phyloP scores from a whole-genome alignment of 352 stramenopile species.

The Pythium sp. region DNA sequence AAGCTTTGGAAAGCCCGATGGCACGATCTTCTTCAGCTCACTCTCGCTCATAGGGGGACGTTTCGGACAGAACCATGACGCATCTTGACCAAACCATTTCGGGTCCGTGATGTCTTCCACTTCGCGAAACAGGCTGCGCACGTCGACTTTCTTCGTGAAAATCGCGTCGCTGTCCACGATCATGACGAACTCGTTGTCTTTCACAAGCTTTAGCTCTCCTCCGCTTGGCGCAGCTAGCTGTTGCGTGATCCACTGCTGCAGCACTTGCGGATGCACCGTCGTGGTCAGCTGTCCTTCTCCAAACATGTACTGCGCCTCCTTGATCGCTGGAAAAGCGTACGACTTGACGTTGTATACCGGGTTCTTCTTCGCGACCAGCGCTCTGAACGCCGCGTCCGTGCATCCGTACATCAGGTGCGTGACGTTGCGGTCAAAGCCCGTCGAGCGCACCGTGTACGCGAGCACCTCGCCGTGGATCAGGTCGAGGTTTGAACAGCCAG shows the following conservation, averaged over 20 bases:
- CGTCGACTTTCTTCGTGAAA: conserved; percentile 78
- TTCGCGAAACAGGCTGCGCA: conserved; percentile 66
- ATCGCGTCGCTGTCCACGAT: conserved; percentile 77
- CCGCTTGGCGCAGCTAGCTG: conserved; percentile 21
- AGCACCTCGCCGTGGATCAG: conserved; percentile 70
- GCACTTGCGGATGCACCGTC: conserved; percentile 50
- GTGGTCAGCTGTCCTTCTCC: conserved; percentile 61
- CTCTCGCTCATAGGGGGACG: conserved; percentile 36
- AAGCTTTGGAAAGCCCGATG: conserved; percentile 36
- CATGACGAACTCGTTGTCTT: conserved; percentile 69
- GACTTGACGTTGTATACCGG: conserved; percentile 40
- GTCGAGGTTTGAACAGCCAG: conserved; percentile 58
- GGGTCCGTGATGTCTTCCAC: conserved; percentile 56
- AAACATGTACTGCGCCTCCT: conserved; percentile 32
- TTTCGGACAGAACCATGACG: conserved; percentile 75
- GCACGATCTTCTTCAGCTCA: conserved; percentile 34
- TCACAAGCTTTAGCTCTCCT: conserved; percentile 32
- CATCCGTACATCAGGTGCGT: conserved; percentile 80
- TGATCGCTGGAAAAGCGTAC: conserved; percentile 39
- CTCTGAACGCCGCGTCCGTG: conserved; percentile 27
- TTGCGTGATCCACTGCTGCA: conserved; percentile 56
- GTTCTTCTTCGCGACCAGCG: conserved; percentile 53
- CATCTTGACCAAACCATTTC: conserved; percentile 66
- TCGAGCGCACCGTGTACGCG: conserved; percentile 56
- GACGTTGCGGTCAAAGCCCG: conserved; percentile 52